phyloP scores from a whole-genome alignment of 495 filamentous ascomycete genomes.

The Aspergillus baeticus region DNA sequence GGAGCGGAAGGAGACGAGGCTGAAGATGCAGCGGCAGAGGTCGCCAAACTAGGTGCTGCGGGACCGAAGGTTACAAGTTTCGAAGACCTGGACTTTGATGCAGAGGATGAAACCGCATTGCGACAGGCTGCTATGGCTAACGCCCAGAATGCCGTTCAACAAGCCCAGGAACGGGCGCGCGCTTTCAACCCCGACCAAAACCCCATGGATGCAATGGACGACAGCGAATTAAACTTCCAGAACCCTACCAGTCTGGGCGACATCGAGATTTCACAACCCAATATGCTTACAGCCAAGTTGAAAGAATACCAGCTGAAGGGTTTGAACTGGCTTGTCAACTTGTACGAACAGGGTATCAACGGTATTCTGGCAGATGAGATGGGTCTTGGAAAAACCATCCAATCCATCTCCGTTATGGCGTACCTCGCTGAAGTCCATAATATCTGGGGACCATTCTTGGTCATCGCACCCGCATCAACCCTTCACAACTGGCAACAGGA shows the following conservation, averaged over 20 bases:
- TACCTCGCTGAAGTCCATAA: constrained; percentile 96
- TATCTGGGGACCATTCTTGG: constrained; percentile 97
- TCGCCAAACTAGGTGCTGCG: constrained; percentile 35
- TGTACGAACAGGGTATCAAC: constrained; percentile 99
- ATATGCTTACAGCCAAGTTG: constrained; percentile 86
- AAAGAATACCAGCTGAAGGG: constrained; percentile 99
- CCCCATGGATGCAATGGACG: constrained; percentile 52
- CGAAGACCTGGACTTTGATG: constrained; percentile 93
- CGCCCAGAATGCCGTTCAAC: constrained; percentile 92
- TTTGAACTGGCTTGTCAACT: constrained; percentile 97
- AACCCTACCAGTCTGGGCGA: constrained; percentile 93
- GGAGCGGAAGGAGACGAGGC: constrained; percentile 90
- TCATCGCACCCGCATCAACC: constrained; percentile 94
- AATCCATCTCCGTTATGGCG: constrained; percentile 99
- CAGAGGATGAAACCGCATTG: constrained; percentile 82
- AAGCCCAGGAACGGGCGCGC: constrained; percentile 88
- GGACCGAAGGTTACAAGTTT: constrained; percentile 82
- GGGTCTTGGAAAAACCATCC: constrained; percentile 98
- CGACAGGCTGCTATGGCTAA: constrained; percentile 88
- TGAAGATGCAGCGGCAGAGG: constrained; percentile 69
- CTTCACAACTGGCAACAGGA: constrained; percentile 99
- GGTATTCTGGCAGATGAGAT: constrained; percentile 98
- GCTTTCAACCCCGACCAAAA: constrained; percentile 76
- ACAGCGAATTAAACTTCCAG: constrained; percentile 99
- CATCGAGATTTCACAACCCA: constrained; percentile 91